Evolutionary conservation across 129 eudicot species (phyloP), one percentile per base, ranked within the genome.

Genomic region (Flaveria ramosissima): DNA sequence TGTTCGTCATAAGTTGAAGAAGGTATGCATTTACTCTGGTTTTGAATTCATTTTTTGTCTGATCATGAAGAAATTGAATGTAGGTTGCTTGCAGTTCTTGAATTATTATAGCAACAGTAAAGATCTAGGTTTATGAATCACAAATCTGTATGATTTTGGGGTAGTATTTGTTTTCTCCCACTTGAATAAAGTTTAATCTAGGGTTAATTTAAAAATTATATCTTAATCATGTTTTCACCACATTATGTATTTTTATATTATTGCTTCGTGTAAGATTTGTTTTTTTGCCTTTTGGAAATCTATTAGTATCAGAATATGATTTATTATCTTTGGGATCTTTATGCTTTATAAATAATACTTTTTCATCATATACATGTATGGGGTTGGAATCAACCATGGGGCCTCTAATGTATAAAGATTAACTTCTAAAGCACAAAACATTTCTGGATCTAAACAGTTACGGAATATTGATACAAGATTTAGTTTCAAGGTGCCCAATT

Each of bases 1-100:
- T 36, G 41, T 36, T 36, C 41, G 41, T 36, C 41, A 3, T 20
- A 19, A 26, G 4, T 53, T 73, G 71, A 67, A 45, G 19, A 67
- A 80, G 84, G 84, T 80, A 67, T 3, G 71, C 55, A 27, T 74
- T 67, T 55, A 66, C 70, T 80, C 41, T 55, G 10, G 13, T 66
- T 80, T 73, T 19, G 7, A 65, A 36, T 63, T 74, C 51, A 45
- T 24, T 66, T 41, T 68, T 27, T 68, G 76, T 73, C 8, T 57
- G 65, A 74, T 74, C 79, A 64, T 67, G 52, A 73, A 66, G 12
- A 66, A 42, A 27, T 43, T 45, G 36, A 80, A 80, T 80, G 75
- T 36, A 70, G 70, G 70, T 52, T 45, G 10, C 24, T 57, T 66
- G 50, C 51, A 56, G 32, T 26, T 45, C 53, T 62, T 50, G 67